Percentiles rank a stretch among this genome's conserved stretches.
Conservation (phyloP, 148 eudicot species). For the Camellia sinensis region DNA sequence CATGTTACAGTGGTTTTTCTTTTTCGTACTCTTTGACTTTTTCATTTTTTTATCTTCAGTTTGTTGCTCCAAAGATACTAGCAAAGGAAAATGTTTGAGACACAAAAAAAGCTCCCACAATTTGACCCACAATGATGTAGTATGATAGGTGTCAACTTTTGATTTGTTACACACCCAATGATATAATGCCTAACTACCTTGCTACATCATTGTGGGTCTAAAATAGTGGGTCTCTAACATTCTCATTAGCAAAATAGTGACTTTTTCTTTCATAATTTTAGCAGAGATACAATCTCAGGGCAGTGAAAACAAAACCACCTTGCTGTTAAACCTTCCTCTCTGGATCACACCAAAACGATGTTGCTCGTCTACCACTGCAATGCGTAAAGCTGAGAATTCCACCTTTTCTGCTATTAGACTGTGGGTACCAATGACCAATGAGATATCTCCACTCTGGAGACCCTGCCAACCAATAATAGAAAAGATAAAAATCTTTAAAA, state of each 20-base stretch:
- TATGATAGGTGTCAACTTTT: no score
- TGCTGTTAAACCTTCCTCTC: slow-evolving; percentile 88
- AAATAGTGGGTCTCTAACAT: no score
- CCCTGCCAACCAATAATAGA: slow-evolving; percentile 47
- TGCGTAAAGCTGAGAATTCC: slow-evolving; percentile 73
- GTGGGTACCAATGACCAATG: slow-evolving; percentile 91
- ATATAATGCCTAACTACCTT: no score
- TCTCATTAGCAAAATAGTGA: not conserved
- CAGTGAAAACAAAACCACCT: slow-evolving; percentile 44
- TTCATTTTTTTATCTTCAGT: not conserved
- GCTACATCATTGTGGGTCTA: no score
- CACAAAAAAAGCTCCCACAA: no score
- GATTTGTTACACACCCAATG: no score
- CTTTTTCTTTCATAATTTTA: not conserved
- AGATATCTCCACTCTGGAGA: slow-evolving; percentile 74
- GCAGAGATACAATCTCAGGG: not conserved
- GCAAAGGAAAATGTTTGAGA: not conserved
- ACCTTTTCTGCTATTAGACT: slow-evolving; percentile 83
- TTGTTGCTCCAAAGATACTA: not conserved
- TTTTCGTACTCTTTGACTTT: not conserved
- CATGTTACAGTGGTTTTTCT: not conserved
- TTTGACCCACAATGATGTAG: no score
- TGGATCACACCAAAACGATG: slow-evolving; percentile 99
- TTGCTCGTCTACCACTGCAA: slow-evolving; percentile 92
- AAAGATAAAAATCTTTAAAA: slow-evolving; percentile 17